Conservation (phyloP, 768 basidiomycete genomes). For the Tubosaeta sp. region DNA sequence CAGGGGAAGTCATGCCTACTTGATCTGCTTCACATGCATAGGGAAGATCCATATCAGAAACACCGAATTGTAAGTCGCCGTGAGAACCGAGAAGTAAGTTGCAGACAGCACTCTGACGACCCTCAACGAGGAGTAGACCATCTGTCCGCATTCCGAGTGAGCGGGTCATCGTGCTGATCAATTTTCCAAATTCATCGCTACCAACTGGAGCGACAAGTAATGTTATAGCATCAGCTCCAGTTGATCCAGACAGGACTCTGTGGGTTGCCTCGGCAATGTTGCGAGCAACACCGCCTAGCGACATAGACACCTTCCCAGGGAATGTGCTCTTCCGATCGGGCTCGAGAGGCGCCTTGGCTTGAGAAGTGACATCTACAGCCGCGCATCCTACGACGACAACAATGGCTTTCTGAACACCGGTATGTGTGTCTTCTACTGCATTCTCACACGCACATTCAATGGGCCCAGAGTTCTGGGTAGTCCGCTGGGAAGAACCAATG, state of each 20-base stretch:
- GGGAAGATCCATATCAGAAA: slow-evolving; percentile 87
- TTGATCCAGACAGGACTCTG: slow-evolving; percentile 44
- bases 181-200: slow-evolving; percentile 67
- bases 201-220: slow-evolving; percentile 77
- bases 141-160: slow-evolving; percentile 77
- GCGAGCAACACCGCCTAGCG: slow-evolving; percentile 88
- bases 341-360: slow-evolving; percentile 30
- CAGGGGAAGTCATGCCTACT: slow-evolving; percentile 29
- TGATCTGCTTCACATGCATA: slow-evolving; percentile 42
- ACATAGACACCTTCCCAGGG: slow-evolving; percentile 69
- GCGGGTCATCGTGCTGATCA: slow-evolving; percentile 55
- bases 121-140: slow-evolving; percentile 51
- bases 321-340: slow-evolving; percentile 63
- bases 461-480: not conserved
- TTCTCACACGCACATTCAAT: not conserved
- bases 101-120: slow-evolving; percentile 71
- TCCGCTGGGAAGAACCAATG: not conserved
- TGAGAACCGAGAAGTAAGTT: slow-evolving; percentile 73
- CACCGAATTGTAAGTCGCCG: slow-evolving; percentile 75
- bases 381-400: slow-evolving; percentile 81
- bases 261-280: slow-evolving; percentile 92
- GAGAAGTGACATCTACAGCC: slow-evolving; percentile 84
- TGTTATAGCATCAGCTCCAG: slow-evolving; percentile 31
- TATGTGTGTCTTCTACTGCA: not conserved
- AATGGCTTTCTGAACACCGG: slow-evolving; percentile 32